phyloP scores from a whole-genome alignment of 1,284 basidiomycete species.

The Boletus smithii region DNA sequence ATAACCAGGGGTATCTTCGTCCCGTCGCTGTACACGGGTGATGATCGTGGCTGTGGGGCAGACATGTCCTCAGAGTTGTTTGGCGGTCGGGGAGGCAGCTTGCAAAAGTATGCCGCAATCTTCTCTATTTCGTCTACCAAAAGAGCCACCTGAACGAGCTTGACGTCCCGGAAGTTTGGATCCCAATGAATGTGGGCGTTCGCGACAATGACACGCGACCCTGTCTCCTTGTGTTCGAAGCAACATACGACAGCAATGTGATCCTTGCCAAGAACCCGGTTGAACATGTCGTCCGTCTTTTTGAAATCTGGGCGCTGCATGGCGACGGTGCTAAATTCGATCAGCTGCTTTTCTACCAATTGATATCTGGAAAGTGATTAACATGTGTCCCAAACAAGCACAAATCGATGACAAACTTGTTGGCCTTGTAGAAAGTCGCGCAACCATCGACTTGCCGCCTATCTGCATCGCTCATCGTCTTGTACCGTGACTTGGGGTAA shows the following conservation, averaged over 20 bases:
- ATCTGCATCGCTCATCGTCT: slow-evolving; percentile 91
- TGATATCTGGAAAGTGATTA: slow-evolving; percentile 60
- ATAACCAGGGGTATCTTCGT: slow-evolving; percentile 90
- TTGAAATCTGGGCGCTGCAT: slow-evolving; percentile 95
- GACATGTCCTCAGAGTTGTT: slow-evolving; percentile 33
- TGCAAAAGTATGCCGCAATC: slow-evolving; percentile 81
- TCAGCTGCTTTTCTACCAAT: slow-evolving; percentile 90
- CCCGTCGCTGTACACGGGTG: slow-evolving; percentile 75
- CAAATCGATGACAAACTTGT: slow-evolving; percentile 61
- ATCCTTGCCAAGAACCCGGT: slow-evolving; percentile 94
- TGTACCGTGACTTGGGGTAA: slow-evolving; percentile 92
- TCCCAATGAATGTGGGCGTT: slow-evolving; percentile 97
- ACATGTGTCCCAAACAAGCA: slow-evolving; percentile 3
- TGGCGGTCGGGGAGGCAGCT: slow-evolving; percentile 68
- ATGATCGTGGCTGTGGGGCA: slow-evolving; percentile 42
- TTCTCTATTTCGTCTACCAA: slow-evolving; percentile 93
- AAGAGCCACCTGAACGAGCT: slow-evolving; percentile 92
- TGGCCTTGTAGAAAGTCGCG: slow-evolving; percentile 92
- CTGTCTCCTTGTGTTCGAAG: slow-evolving; percentile 84
- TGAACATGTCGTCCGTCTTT: slow-evolving; percentile 99
- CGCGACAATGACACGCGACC: slow-evolving; percentile 84
- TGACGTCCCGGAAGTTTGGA: slow-evolving; percentile 91
- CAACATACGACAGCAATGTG: slow-evolving; percentile 89
- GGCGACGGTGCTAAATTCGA: slow-evolving; percentile 93
- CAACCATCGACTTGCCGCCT: slow-evolving; percentile 91